Conservation (phyloP, 2,329 filamentous ascomycete species). For the Sclerotinia glacialis region DNA sequence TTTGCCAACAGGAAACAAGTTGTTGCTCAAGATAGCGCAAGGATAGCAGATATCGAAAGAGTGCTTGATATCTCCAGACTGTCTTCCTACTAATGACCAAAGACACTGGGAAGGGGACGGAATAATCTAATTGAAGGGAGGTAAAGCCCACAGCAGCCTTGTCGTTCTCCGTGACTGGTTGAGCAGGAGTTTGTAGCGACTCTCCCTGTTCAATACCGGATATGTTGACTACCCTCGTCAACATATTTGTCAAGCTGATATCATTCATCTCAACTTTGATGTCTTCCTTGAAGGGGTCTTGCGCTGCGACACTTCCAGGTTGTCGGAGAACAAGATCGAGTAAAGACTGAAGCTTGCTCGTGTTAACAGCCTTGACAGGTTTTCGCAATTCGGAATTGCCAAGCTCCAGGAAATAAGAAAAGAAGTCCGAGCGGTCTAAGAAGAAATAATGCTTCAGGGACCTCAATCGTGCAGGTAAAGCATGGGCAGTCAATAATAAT, state of each 20-base stretch:
- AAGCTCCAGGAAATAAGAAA: constrained; percentile 95
- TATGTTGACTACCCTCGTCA: constrained; percentile 95
- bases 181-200: constrained; percentile 66
- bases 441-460: constrained; percentile 99
- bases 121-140: constrained; percentile 89
- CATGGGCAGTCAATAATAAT: constrained; percentile 87
- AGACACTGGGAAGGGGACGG: constrained; percentile 90
- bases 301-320: constrained; percentile 85
- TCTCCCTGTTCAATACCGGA: constrained; percentile 92
- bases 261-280: constrained; percentile 98
- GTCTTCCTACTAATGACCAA: constrained; percentile 95
- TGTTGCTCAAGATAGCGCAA: constrained; percentile 86
- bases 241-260: constrained; percentile 83
- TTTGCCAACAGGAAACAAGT: constrained; percentile 83
- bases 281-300: constrained; percentile 97
- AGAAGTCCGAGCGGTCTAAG: constrained; percentile 95
- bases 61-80: constrained; percentile 90
- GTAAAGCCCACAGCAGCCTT: constrained; percentile 89
- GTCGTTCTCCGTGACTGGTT: constrained; percentile 68
- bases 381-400: constrained; percentile 87
- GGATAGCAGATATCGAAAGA: constrained; percentile 91
- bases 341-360: constrained; percentile 87
- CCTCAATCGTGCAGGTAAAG: constrained; percentile 77
- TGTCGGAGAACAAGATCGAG: constrained; percentile 97
- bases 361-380: constrained; percentile 83